Evolutionary conservation across 2,329 filamentous ascomycete species (phyloP).

Genomic region (Aspergillus proliferans): DNA sequence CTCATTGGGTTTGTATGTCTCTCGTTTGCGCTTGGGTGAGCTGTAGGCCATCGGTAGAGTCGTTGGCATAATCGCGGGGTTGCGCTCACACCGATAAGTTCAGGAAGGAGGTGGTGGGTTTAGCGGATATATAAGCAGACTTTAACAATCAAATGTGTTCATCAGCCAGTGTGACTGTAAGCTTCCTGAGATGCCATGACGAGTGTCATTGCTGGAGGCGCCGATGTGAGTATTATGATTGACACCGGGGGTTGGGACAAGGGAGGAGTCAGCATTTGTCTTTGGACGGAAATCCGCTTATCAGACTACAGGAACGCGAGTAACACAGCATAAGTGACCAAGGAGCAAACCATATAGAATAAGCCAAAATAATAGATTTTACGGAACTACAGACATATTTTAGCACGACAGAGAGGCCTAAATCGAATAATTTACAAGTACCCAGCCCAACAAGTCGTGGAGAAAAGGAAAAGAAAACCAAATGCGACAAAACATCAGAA

Average conservation of each 20-base stretch:
- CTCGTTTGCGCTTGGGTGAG: conserved; percentile 31
- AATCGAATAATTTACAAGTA: conserved; percentile 36
- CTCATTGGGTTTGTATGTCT: conserved; percentile 24
- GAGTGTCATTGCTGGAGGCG: neutral
- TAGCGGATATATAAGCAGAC: neutral
- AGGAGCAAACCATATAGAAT: conserved; percentile 1
- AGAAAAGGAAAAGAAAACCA: conserved; percentile 20
- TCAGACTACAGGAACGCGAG: neutral
- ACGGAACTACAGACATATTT: conserved; percentile 19
- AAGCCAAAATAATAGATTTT: conserved; percentile 11
- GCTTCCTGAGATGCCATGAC: conserved; percentile 1
- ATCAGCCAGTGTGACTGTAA: neutral
- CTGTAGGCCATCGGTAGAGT: conserved; percentile 16
- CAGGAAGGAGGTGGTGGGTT: neutral
- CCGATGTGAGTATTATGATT: neutral
- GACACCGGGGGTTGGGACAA: neutral
- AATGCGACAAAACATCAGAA: conserved; percentile 11
- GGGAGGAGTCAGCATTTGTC: neutral
- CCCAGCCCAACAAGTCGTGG: conserved; percentile 31
- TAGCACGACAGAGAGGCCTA: conserved; percentile 22
- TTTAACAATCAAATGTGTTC: neutral
- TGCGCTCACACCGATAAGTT: conserved; percentile 13
- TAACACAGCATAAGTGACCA: neutral
- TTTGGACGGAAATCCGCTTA: neutral
- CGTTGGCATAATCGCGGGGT: conserved; percentile 27